Evolutionary conservation across 139 green algal species (phyloP).

Genomic region (Spirogloea muscicola): DNA sequence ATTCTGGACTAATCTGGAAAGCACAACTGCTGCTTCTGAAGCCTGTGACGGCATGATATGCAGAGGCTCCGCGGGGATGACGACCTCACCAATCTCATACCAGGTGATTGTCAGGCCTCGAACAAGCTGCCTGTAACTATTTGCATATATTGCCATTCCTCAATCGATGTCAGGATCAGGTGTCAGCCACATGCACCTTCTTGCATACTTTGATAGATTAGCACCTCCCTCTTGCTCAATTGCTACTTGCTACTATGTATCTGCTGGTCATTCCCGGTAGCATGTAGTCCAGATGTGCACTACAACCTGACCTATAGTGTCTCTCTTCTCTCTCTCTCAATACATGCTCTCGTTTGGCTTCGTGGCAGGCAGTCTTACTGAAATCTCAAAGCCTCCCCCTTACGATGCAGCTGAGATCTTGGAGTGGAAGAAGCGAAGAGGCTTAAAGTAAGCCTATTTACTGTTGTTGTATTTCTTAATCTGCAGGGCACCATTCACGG

Average conservation of each 20-base stretch:
- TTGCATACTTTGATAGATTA: neutral
- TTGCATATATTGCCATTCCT: neutral
- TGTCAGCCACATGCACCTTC: neutral
- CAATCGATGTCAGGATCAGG: neutral
- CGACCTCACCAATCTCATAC: slow-evolving; percentile 11
- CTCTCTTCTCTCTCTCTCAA: slow-evolving; percentile 12
- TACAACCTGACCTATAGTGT: slow-evolving; percentile 20
- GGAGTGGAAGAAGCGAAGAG: slow-evolving; percentile 20
- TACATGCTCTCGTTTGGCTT: neutral
- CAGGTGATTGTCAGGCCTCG: slow-evolving; percentile 1
- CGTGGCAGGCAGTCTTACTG: slow-evolving; percentile 19
- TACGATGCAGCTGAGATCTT: slow-evolving; percentile 12
- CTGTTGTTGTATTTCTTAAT: neutral
- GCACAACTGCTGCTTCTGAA: neutral
- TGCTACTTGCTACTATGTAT: neutral
- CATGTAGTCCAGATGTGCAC: neutral
- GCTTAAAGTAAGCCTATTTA: slow-evolving; percentile 18
- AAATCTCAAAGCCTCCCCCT: slow-evolving; percentile 23
- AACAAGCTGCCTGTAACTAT: neutral
- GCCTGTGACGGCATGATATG: neutral
- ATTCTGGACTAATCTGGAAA: neutral
- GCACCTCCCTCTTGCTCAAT: no score
- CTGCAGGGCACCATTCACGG: neutral
- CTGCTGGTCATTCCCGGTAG: neutral
- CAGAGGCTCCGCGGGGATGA: slow-evolving; percentile 12